phyloP scores from a whole-genome alignment of 2,329 filamentous ascomycete species.

The Clonostachys chloroleuca region DNA sequence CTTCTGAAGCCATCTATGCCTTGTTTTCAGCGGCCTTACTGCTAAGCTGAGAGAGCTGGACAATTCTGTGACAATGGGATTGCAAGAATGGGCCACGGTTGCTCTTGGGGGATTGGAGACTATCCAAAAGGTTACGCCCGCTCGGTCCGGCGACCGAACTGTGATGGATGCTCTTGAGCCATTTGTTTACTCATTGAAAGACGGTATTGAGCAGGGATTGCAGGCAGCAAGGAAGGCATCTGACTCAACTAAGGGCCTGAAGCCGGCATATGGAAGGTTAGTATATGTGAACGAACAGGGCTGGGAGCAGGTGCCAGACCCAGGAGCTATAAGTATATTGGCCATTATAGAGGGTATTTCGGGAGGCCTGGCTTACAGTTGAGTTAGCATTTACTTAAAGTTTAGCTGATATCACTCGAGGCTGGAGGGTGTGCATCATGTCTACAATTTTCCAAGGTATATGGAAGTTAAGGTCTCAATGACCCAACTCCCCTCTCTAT shows the following conservation, averaged over 20 bases:
- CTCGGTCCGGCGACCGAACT: neutral
- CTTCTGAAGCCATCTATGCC: neutral
- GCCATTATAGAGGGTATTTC: constrained; percentile 1
- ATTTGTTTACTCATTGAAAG: neutral
- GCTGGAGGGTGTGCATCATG: too few relatives aligned
- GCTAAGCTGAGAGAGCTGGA: too few relatives aligned
- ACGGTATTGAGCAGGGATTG: neutral
- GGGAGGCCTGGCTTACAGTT: too few relatives aligned
- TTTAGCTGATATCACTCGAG: too few relatives aligned
- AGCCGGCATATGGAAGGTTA: neutral
- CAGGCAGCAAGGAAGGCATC: neutral
- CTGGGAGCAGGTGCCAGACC: neutral
- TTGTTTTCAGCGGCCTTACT: neutral
- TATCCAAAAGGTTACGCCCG: neutral
- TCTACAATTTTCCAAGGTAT: too few relatives aligned
- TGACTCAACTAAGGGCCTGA: neutral
- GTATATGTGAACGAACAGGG: neutral
- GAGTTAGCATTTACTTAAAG: too few relatives aligned
- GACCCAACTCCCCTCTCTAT: too few relatives aligned
- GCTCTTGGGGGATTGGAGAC: neutral
- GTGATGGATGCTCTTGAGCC: neutral
- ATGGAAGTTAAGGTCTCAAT: too few relatives aligned
- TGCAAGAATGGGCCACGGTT: neutral
- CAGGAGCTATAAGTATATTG: neutral
- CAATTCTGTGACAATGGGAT: neutral